These are phyloP conservation scores for Casuarina cunninghamiana DNA, from an alignment of 306 rosid genomes.

Conservation along the genomic window DNA sequence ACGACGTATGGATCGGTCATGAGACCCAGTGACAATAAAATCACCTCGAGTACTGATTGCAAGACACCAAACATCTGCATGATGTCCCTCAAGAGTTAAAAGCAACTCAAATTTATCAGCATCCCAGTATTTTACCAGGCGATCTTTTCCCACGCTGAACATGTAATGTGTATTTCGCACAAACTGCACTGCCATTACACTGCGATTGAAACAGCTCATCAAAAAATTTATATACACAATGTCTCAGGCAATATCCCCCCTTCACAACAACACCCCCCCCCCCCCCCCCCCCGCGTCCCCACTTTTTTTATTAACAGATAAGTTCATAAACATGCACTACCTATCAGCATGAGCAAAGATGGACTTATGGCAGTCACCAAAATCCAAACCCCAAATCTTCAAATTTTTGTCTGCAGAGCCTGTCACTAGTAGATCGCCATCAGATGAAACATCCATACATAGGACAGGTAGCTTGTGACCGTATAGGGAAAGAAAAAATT, in stretches of 20 bases:
- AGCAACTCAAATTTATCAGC: slow-evolving; percentile 94
- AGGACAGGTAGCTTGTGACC: slow-evolving; percentile 95
- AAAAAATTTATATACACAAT: slow-evolving; percentile 20
- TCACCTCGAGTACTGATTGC: slow-evolving; percentile 89
- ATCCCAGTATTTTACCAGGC: slow-evolving; percentile 87
- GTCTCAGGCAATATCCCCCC: background rate
- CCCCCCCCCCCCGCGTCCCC: too few relatives aligned
- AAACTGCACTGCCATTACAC: slow-evolving; percentile 87
- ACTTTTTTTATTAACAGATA: background rate
- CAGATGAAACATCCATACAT: slow-evolving; percentile 96
- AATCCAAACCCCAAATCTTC: slow-evolving; percentile 98
- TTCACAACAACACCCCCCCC: too few relatives aligned
- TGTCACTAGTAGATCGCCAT: slow-evolving; percentile 86
- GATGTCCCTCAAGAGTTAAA: slow-evolving; percentile 95
- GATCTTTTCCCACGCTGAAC: slow-evolving; percentile 90
- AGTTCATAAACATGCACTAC: slow-evolving; percentile 38
- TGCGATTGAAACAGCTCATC: slow-evolving; percentile 40
- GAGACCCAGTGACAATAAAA: slow-evolving; percentile 88
- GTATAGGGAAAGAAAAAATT: slow-evolving; percentile 77
- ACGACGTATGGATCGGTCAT: slow-evolving; percentile 91
- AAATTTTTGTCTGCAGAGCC: slow-evolving; percentile 95
- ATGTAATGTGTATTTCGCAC: slow-evolving; percentile 82
- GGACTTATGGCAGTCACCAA: slow-evolving; percentile 94
- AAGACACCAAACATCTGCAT: slow-evolving; percentile 91
- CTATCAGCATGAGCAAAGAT: slow-evolving; percentile 90